Base-by-base conservation (phyloP, 768 basidiomycete genomes). In the Pulveroboletus frians region DNA sequence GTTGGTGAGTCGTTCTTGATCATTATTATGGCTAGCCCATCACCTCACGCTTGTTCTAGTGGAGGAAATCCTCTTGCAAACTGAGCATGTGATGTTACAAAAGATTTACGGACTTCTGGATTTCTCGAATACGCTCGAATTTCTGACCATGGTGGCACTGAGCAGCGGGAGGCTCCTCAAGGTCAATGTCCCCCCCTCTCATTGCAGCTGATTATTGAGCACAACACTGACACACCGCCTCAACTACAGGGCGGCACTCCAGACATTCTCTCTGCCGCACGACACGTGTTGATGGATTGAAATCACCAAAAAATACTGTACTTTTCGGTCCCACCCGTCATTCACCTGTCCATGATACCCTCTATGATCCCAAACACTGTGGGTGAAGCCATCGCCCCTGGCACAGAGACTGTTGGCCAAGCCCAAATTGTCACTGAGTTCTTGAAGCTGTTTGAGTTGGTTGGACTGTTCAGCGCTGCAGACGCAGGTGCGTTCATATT, bases 301-400 rank as follows among this genome's bases (percentile, higher is more conserved):
- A 97, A 97, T 60, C 82, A 90, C 49, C 92, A 96, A 65, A 95
- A 92, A 62, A 95, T 97, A 10, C 87, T 90, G 0, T 98, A 90
- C 70, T 89, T 77, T 70, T 89, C 92, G 4, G 64, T 72, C 2
- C 92, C 93, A 9, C 93, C 95, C 0, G 61, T 73, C 8, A 64
- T 89, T 2, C 91, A 94, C 63, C 85, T 90, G 0, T 90, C 89
- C 1, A 75, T 80, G 29, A 74, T 91, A 49, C 85, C 88, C 5
- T 70, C 76, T 0, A 69, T 62, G 11, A 59, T 69, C 9, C 49
- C 60, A 3, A 35, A 14, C 23, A 20, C 46, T 1, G 75, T 75
- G 9, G 72, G 70, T 6, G 65, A 77, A 69, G 63, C 44, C 30
- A 72, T 83, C 48, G 83, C 84, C 0, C 81, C 83, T 7, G 88